Conservation (phyloP, 208 protist genomes). For the Trichomonas tenax region DNA sequence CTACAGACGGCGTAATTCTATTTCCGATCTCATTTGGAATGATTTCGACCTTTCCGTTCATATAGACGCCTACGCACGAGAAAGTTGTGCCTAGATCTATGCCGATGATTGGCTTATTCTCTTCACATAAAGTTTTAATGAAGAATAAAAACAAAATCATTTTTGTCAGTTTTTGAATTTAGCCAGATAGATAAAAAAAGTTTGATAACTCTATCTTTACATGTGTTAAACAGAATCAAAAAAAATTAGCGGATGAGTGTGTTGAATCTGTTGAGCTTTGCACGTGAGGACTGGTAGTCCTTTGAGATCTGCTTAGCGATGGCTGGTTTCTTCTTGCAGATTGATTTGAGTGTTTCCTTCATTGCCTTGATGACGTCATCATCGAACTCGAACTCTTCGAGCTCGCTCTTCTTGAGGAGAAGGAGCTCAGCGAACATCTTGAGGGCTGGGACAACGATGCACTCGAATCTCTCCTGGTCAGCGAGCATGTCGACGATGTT, state of each 20-base stretch:
- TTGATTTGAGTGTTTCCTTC: background rate
- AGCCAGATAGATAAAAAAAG: too few species aligned
- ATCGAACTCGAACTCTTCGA: background rate
- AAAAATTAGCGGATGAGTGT: background rate
- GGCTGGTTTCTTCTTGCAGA: background rate
- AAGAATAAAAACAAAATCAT: background rate
- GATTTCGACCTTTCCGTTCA: slow-evolving; percentile 64
- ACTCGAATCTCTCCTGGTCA: background rate
- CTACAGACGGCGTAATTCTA: slow-evolving; percentile 89
- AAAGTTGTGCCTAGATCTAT: slow-evolving; percentile 23
- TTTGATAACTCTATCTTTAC: too few species aligned
- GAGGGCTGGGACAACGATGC: background rate
- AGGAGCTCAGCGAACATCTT: background rate
- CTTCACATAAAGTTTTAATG: background rate
- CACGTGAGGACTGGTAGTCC: background rate
- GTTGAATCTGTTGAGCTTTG: background rate
- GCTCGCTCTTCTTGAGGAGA: background rate
- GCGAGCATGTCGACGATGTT: background rate
- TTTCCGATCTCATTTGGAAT: slow-evolving; percentile 96
- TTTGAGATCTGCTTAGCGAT: background rate
- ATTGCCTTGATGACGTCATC: background rate
- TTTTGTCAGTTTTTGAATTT: too few species aligned
- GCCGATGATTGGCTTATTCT: background rate
- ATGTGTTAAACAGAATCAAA: too few species aligned
- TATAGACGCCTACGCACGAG: background rate